Percentiles rank a stretch among this genome's conserved stretches.
These are phyloP conservation scores for Pezicula radicicola DNA, from an alignment of 2,329 filamentous ascomycete genomes.

Conservation along the genomic window DNA sequence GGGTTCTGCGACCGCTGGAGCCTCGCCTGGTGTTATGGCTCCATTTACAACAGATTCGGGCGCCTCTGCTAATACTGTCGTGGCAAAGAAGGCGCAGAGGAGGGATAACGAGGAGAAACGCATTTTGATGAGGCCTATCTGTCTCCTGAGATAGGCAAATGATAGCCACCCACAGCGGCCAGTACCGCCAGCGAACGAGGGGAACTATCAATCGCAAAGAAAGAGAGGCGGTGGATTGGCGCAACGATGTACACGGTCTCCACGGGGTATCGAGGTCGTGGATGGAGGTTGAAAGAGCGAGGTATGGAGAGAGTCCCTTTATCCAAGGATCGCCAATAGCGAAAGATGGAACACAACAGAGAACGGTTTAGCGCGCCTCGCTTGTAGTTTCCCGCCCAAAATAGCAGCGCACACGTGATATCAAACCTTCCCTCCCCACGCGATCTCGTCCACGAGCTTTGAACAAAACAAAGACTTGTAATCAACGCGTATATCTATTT, in stretches of 20 bases:
- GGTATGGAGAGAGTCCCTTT: background rate
- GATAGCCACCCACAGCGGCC: background rate
- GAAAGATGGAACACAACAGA: background rate
- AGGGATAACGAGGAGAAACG: slow-evolving; percentile 25
- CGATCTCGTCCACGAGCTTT: background rate
- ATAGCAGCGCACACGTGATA: background rate
- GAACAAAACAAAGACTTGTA: background rate
- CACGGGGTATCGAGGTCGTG: background rate
- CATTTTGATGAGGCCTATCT: slow-evolving; percentile 21
- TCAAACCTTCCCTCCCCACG: background rate
- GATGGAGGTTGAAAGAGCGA: slow-evolving; percentile 3
- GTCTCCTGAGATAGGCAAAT: slow-evolving; percentile 16
- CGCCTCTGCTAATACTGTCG: slow-evolving; percentile 18
- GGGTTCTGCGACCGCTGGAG: slow-evolving; percentile 18
- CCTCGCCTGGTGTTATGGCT: slow-evolving; percentile 12
- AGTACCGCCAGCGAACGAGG: slow-evolving; percentile 12
- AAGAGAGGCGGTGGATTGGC: background rate
- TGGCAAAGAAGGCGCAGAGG: slow-evolving; percentile 21
- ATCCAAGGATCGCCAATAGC: background rate
- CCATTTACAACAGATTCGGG: slow-evolving; percentile 8
- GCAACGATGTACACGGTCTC: slow-evolving; percentile 5
- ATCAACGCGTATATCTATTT: background rate
- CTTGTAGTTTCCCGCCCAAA: background rate
- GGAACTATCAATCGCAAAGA: background rate
- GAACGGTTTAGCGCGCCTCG: background rate